phyloP scores from a whole-genome alignment of 176 grass and related monocot species.

The Tuctoria greenei region DNA sequence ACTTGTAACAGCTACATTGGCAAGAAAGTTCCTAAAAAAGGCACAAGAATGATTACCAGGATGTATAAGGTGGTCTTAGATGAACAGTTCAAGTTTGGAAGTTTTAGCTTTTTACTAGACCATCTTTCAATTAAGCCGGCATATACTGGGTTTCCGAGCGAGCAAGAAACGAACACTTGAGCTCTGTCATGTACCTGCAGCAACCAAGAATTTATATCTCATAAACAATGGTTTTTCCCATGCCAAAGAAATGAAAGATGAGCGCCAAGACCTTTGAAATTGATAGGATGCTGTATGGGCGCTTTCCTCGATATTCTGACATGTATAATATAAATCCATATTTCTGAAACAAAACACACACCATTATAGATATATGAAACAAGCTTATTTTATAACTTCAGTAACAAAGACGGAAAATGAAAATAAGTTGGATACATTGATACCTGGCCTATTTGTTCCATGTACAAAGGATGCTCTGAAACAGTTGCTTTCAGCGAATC shows the following conservation, averaged over 20 bases:
- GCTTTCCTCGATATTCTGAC: conserved; percentile 62
- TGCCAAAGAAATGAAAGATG: conserved; percentile 2
- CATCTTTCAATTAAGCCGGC: conserved; percentile 86
- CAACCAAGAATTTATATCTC: conserved; percentile 36
- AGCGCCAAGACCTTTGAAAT: conserved; percentile 66
- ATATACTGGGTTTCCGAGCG: conserved; percentile 53
- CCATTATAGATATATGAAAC: conserved; percentile 16
- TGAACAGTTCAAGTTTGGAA: conserved; percentile 68
- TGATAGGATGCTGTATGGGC: conserved; percentile 52
- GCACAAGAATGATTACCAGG: conserved; percentile 58
- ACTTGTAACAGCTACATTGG: background rate
- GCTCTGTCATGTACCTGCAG: conserved; percentile 94
- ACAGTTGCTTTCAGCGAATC: conserved; percentile 54
- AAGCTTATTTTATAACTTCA: conserved; percentile 14
- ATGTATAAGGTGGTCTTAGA: conserved; percentile 70
- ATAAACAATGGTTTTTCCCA: conserved; percentile 26
- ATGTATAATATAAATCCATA: conserved; percentile 84
- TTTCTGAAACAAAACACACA: conserved; percentile 73
- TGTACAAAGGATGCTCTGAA: conserved; percentile 79
- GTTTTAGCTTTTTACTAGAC: conserved; percentile 62
- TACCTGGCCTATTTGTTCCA: conserved; percentile 89
- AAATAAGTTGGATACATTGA: background rate
- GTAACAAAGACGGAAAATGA: background rate
- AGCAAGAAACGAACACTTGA: conserved; percentile 89
- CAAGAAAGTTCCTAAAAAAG: background rate